Base-by-base conservation (phyloP, 1,139 yeast species). In the Blastobotrys persicus region DNA sequence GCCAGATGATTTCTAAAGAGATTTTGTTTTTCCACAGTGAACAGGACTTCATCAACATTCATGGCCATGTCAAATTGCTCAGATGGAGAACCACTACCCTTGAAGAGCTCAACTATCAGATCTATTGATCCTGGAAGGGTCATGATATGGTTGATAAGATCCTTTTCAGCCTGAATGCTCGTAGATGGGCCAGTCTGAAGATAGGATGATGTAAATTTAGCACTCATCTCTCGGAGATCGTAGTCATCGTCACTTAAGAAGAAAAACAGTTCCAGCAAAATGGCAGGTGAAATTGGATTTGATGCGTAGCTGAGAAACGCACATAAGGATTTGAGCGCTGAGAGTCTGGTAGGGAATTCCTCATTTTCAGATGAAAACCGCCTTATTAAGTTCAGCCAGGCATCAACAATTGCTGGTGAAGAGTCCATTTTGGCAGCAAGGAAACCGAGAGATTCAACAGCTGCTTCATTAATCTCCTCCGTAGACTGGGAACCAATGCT, bases 201-300 rank as follows among this genome's bases (percentile, higher is more conserved):
- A 26, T 31, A 23, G 31, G 45, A 35, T 4, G 57, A 50, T 6
- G 55, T 55, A 42, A 56, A 59, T 4, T 35, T 42, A 1, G 61
- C 55, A 11, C 65, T 61, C 18, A 47, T 31, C 3, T 58, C 59
- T 12, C 69, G 55, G 35, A 65, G 47, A 19, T 62, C 64, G 14
- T 71, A 75, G 55, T 83, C 87, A 59, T 85, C 92, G 62, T 85
- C 94, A 46, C 73, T 70, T 13, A 83, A 63, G 52, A 71, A 76
- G 13, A 64, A 59, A 53, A 70, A 73, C 1, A 79, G 58, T 11
- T 63, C 53, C 14, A 72, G 57, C 23, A 63, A 49, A 9, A 61
- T 55, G 16, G 48, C 53, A 31, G 51, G 23, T 33, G 39, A 13
- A 23, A 20, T 33, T 34, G 12, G 34, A 7, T 20, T 28, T 9